Percentiles rank a stretch among this genome's conserved stretches.
Conservation (phyloP, 129 eudicot species). For the Pseudognaphalium luteoalbum region DNA sequence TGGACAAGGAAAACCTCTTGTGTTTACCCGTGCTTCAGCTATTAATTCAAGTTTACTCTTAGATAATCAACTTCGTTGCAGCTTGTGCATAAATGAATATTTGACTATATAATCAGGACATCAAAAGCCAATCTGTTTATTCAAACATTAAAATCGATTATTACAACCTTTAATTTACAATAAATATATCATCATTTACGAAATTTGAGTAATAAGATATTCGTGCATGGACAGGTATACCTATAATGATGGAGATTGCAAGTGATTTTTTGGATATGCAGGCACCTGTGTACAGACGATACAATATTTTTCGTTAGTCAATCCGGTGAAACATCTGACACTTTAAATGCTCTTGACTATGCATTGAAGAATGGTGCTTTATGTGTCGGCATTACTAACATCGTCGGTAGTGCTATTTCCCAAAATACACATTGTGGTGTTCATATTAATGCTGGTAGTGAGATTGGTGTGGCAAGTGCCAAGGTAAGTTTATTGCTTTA, state of each 20-base stretch:
- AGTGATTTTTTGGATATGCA: slow-evolving; percentile 92
- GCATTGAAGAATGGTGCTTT: slow-evolving; percentile 91
- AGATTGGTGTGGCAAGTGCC: slow-evolving; percentile 98
- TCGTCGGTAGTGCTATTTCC: slow-evolving; percentile 97
- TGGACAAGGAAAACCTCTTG: too few relatives aligned
- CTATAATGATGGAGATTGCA: slow-evolving; percentile 95
- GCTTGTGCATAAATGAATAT: too few relatives aligned
- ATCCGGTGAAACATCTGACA: slow-evolving; percentile 98
- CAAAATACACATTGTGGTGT: slow-evolving; percentile 94
- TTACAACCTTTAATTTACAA: too few relatives aligned
- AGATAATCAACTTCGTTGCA: too few relatives aligned
- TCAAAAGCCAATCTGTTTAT: too few relatives aligned
- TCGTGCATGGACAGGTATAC: slow-evolving; percentile 55
- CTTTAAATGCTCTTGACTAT: slow-evolving; percentile 88
- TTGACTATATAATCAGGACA: too few relatives aligned
- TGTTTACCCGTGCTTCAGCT: too few relatives aligned
- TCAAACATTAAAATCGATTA: too few relatives aligned
- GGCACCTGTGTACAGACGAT: slow-evolving; percentile 92
- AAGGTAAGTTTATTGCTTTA: slow-evolving; percentile 50
- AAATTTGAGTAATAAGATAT: too few relatives aligned
- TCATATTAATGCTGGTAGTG: slow-evolving; percentile 96
- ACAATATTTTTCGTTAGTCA: slow-evolving; percentile 96
- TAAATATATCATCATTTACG: too few relatives aligned
- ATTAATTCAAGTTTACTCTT: too few relatives aligned
- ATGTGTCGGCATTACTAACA: slow-evolving; percentile 98